phyloP scores from a whole-genome alignment of 345 rosid species.

The Mangifera indica region DNA sequence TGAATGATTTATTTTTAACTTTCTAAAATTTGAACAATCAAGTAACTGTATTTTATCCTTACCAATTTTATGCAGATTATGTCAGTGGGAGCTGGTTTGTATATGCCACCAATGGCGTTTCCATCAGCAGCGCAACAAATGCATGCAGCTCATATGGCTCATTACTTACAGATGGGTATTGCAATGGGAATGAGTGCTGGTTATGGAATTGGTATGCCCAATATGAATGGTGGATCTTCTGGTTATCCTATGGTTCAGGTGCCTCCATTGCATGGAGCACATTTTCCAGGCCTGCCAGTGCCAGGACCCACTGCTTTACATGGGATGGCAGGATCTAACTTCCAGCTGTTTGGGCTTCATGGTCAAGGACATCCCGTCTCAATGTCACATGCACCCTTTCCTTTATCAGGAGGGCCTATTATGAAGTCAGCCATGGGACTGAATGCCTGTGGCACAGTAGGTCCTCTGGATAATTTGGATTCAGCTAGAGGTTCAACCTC shows the following conservation, averaged over 20 bases:
- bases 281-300: conserved; percentile 44
- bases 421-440: conserved; percentile 34
- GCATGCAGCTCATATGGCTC: conserved; percentile 58
- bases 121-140: conserved; percentile 66
- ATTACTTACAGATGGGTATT: conserved; percentile 44
- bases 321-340: conserved; percentile 43
- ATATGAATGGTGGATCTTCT: conserved; percentile 45
- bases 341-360: conserved; percentile 43
- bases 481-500: conserved; percentile 35
- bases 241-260: conserved; percentile 44
- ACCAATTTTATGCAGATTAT: conserved; percentile 52
- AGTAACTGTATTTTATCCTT: conserved; percentile 7
- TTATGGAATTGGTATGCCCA: conserved; percentile 60
- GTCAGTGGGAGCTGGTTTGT: conserved; percentile 78
- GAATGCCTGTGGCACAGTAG: conserved; percentile 27
- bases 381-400: conserved; percentile 37
- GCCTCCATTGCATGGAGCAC: conserved; percentile 52
- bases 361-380: conserved; percentile 49
- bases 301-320: conserved; percentile 33
- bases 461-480: conserved; percentile 37
- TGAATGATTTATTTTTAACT: not conserved
- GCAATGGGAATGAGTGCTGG: conserved; percentile 74
- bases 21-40: conserved; percentile 15
- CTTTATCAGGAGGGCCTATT: conserved; percentile 40
- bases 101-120: conserved; percentile 74